phyloP scores from a whole-genome alignment of 306 rosid species.

The apple (Malus domestica) region DNA sequence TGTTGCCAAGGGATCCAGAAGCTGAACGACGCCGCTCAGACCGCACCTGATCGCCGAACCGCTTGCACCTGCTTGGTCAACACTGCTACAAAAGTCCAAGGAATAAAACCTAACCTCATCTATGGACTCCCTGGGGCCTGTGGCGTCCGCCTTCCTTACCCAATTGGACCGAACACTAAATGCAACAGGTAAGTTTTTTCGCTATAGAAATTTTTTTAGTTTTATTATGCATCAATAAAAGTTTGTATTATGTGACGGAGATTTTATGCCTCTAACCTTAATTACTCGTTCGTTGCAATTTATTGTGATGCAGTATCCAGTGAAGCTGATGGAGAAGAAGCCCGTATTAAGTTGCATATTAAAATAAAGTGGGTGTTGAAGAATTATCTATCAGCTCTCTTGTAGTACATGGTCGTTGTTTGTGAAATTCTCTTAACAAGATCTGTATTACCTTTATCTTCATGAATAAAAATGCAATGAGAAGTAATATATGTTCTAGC shows the following conservation, averaged over 20 bases:
- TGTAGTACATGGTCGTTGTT: neutral
- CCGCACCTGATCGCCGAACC: conserved; percentile 34
- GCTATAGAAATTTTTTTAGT: no score
- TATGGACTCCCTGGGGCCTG: conserved; percentile 32
- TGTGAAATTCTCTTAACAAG: neutral
- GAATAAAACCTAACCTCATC: conserved; percentile 9
- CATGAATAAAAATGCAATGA: neutral
- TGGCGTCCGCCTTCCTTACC: conserved; percentile 22
- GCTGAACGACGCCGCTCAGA: conserved; percentile 30
- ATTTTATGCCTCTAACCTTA: neutral
- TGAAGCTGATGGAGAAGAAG: neutral
- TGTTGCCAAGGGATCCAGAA: conserved; percentile 45
- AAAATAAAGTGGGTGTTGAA: neutral
- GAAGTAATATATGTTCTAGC: neutral
- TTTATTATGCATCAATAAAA: neutral
- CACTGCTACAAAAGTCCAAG: neutral
- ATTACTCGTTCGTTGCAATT: neutral
- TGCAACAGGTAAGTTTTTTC: conserved; percentile 12
- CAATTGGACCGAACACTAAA: conserved; percentile 22
- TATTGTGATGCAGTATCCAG: neutral
- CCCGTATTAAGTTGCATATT: neutral
- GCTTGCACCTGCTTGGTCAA: conserved; percentile 42
- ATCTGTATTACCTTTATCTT: neutral
- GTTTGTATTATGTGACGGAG: neutral
- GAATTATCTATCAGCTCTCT: neutral